Evolutionary conservation across 2,329 filamentous ascomycete genomes (phyloP).

Genomic region (Pyrenochaeta sp.): DNA sequence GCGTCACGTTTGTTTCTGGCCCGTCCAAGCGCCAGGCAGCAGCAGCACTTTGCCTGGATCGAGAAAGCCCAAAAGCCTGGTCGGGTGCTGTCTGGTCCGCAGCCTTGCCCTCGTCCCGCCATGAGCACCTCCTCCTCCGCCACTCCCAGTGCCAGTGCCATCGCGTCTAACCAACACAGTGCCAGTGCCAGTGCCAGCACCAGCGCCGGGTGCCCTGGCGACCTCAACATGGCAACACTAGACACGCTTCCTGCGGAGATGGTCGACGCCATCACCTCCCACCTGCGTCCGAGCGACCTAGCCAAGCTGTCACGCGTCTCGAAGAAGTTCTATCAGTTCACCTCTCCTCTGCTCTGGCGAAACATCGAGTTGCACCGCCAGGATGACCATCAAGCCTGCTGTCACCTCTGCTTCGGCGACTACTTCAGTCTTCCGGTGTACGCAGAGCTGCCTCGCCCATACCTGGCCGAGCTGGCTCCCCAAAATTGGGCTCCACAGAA

Average conservation of each 20-base stretch:
- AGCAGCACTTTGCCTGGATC: too few relatives aligned
- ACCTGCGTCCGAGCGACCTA: slow-evolving; percentile 5
- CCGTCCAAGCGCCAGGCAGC: too few relatives aligned
- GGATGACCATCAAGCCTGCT: slow-evolving; percentile 7
- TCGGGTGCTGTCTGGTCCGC: too few relatives aligned
- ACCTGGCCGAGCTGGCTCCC: slow-evolving; percentile 2
- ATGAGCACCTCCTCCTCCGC: too few relatives aligned
- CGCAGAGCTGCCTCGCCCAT: neutral
- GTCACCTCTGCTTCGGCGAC: too few relatives aligned
- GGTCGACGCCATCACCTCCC: slow-evolving; percentile 1
- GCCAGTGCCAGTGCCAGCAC: too few relatives aligned
- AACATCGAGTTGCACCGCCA: slow-evolving; percentile 10
- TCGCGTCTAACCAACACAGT: too few relatives aligned
- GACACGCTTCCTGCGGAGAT: slow-evolving; percentile 5
- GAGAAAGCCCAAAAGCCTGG: too few relatives aligned
- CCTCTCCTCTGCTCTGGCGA: slow-evolving; percentile 3
- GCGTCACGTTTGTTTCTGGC: too few relatives aligned
- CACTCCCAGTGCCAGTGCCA: too few relatives aligned
- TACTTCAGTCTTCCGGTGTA: neutral
- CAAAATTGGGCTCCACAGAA: neutral
- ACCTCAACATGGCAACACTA: neutral
- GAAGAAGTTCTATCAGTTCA: slow-evolving; percentile 4
- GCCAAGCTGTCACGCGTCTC: slow-evolving; percentile 8
- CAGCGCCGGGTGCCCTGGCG: too few relatives aligned
- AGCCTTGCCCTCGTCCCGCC: too few relatives aligned